Base-by-base conservation (phyloP, 345 rosid genomes). In the Aquilaria yunnanensis region DNA sequence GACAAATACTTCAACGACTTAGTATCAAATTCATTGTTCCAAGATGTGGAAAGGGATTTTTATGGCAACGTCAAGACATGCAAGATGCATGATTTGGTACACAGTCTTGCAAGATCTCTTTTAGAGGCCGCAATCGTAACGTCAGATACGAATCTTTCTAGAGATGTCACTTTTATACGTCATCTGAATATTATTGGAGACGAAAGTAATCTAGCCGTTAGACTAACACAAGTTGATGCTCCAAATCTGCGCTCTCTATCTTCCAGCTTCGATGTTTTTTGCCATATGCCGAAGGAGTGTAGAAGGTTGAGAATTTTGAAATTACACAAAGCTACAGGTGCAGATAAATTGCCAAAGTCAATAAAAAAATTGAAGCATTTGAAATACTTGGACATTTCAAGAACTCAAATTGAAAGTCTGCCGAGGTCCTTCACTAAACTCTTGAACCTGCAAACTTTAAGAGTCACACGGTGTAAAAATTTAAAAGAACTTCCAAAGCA, bases 21-120 rank as follows among this genome's bases (percentile, higher is more conserved):
- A 32, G 55, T 63, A 23, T 5, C 50, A 6, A 59, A 55, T 32
- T 73, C 69, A 32, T 63, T 73, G 5, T 67, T 73, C 45, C 63
- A 68, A 23, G 66, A 67, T 41, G 59, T 60, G 1, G 4, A 2
- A 45, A 47, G 43, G 37, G 65, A 73, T 54, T 16, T 16, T 16
- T 16, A 16, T 16, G 16, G 16, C 16, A 16, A 16, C 16, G 0
- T 16, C 16, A 16, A 16, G 16, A 16, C 16, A 16, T 16, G 16
- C 16, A 16, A 16, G 16, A 16, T 16, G 16, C 16, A 16, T 16
- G 16, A 16, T 16, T 16, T 16, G 16, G 16, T 16, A 16, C 16
- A 16, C 16, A 16, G 16, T 16, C 16, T 16, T 16, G 16, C 16
- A 16, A 16, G 16, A 16, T 16, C 16, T 16, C 16, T 16, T 16